Conservation (phyloP, 2,329 filamentous ascomycete genomes). For the Diaporthe vaccinii region DNA sequence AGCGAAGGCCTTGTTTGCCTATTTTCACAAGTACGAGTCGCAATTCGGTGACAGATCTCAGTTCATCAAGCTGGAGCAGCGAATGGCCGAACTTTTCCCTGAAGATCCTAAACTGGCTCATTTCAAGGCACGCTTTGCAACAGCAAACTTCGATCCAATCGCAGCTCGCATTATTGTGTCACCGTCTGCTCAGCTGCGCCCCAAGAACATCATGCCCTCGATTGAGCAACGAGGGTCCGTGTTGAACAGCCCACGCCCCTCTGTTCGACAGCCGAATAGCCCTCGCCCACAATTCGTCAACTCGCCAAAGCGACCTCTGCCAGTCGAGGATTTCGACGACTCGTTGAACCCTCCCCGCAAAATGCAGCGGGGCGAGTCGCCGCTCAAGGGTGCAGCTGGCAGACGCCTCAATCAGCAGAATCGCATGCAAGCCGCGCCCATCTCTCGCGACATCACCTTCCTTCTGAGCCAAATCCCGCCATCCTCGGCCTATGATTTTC, state of each 20-base stretch:
- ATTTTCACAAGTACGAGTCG: constrained; percentile 96
- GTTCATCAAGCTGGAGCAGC: constrained; percentile 89
- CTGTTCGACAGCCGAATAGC: constrained; percentile 52
- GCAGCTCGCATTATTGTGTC: constrained; percentile 87
- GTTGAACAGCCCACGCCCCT: constrained; percentile 60
- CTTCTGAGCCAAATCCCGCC: constrained; percentile 81
- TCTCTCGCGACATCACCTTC: constrained; percentile 79
- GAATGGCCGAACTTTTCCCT: constrained; percentile 95
- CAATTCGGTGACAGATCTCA: constrained; percentile 93
- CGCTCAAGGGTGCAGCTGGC: constrained; percentile 90
- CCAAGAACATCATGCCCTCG: constrained; percentile 68
- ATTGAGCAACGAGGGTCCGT: constrained; percentile 65
- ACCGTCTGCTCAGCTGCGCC: constrained; percentile 80
- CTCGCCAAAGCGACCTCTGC: constrained; percentile 74
- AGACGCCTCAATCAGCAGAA: constrained; percentile 85
- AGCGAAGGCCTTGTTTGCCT: constrained; percentile 87
- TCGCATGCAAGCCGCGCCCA: constrained; percentile 72
- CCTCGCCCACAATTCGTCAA: constrained; percentile 66
- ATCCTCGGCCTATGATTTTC: constrained; percentile 78
- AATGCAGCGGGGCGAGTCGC: constrained; percentile 88
- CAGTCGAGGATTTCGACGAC: constrained; percentile 79
- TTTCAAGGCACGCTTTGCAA: constrained; percentile 83
- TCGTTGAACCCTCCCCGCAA: constrained; percentile 81
- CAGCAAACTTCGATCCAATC: constrained; percentile 84
- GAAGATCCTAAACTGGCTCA: constrained; percentile 82